A percentile compares a stretch with the other conserved stretches of the same genome.
Conservation (phyloP, 257 asterid species). For the Primulina eburnea region DNA sequence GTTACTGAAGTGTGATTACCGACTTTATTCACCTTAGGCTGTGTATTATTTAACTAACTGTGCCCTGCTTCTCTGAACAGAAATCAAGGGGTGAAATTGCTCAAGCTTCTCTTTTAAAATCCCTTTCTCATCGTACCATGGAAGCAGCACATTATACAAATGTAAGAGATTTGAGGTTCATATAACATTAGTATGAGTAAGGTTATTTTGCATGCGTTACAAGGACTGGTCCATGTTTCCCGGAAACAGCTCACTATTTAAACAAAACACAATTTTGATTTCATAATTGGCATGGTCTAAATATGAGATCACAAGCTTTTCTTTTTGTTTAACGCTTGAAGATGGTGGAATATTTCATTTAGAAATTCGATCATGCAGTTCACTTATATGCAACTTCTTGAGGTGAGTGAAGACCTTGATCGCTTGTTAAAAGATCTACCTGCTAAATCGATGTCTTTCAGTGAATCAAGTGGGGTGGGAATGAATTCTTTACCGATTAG, state of each 20-base stretch:
- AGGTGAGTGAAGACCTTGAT: background rate
- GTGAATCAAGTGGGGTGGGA: background rate
- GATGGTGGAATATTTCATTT: slow-evolving; percentile 3
- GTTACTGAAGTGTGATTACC: slow-evolving; percentile 5
- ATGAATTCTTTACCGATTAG: background rate
- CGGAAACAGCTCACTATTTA: background rate
- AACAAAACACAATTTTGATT: background rate
- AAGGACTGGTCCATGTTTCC: background rate
- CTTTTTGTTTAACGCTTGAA: background rate
- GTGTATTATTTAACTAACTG: slow-evolving; percentile 11
- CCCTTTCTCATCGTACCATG: slow-evolving; percentile 33
- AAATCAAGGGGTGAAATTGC: slow-evolving; percentile 31
- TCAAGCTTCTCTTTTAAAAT: slow-evolving; percentile 33
- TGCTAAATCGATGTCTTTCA: background rate
- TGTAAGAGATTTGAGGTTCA: slow-evolving; percentile 33
- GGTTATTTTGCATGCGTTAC: background rate
- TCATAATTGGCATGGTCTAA: background rate
- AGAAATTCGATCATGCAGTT: background rate
- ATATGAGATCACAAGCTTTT: background rate
- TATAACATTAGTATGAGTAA: background rate
- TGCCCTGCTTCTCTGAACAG: slow-evolving; percentile 34
- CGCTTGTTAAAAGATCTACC: background rate
- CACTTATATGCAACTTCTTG: background rate
- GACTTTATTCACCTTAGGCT: slow-evolving; percentile 21
- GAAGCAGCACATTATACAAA: slow-evolving; percentile 26